Conservation (phyloP, 441 rosid species). For the Bocquillonia castaneifolia region DNA sequence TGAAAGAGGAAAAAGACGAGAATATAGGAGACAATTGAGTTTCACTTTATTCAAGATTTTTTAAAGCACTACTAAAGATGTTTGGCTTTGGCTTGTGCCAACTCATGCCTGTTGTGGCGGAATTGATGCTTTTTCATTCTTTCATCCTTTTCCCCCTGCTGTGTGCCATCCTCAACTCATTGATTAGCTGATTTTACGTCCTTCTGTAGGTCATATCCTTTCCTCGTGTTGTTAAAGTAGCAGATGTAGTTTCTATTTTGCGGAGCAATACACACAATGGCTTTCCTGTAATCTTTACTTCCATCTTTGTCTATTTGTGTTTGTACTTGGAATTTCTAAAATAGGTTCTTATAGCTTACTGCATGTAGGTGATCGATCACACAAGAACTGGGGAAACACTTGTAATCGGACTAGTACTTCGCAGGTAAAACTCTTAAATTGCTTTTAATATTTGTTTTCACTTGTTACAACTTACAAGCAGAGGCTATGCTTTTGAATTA, state of each 20-base stretch:
- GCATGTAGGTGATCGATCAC: slow-evolving; percentile 77
- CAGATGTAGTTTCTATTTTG: slow-evolving; percentile 79
- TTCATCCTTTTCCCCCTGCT: background rate
- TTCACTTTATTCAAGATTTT: background rate
- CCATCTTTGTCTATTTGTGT: slow-evolving; percentile 13
- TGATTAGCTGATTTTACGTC: slow-evolving; percentile 8
- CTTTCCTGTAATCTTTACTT: slow-evolving; percentile 63
- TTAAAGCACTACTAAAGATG: no score
- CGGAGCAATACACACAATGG: slow-evolving; percentile 87
- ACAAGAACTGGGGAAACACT: slow-evolving; percentile 83
- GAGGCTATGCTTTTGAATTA: slow-evolving; percentile 1
- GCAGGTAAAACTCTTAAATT: slow-evolving; percentile 49
- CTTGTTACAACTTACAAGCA: slow-evolving; percentile 7
- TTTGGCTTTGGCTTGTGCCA: background rate
- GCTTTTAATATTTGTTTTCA: slow-evolving; percentile 5
- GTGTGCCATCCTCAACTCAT: slow-evolving; percentile 9
- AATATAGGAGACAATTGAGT: background rate
- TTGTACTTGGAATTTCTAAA: slow-evolving; percentile 17
- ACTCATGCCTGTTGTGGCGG: background rate
- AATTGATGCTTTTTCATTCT: background rate
- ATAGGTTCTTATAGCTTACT: slow-evolving; percentile 13
- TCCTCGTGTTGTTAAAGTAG: slow-evolving; percentile 83
- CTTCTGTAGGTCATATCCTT: slow-evolving; percentile 73
- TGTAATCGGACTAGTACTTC: slow-evolving; percentile 87
- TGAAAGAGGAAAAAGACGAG: no score